Conservation (phyloP, 1,139 yeast genomes). For the Saccharomyces hybrid region DNA sequence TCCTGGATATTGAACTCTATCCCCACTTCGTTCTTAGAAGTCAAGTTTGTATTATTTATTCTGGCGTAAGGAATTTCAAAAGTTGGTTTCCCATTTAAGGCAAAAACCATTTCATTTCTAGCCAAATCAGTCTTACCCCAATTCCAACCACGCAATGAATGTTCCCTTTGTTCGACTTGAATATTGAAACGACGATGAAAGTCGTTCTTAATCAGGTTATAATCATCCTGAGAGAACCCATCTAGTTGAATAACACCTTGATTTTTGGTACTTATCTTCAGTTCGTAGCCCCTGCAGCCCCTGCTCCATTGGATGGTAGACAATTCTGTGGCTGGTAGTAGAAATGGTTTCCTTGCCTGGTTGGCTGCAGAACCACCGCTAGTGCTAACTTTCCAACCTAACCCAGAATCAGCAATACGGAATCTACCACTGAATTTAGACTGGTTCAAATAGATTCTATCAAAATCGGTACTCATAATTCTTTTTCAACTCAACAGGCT, state of each 20-base stretch:
- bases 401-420: conserved; percentile 89
- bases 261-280: conserved; percentile 81
- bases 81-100: conserved; percentile 78
- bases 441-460: conserved; percentile 80
- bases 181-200: conserved; percentile 69
- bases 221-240: conserved; percentile 83
- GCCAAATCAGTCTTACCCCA: conserved; percentile 96
- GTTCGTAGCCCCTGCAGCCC: conserved; percentile 85
- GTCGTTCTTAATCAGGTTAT: conserved; percentile 72
- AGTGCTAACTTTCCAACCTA: conserved; percentile 86
- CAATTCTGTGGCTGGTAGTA: conserved; percentile 78
- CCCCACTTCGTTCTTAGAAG: conserved; percentile 90
- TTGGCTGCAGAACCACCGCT: conserved; percentile 45
- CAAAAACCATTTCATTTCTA: conserved; percentile 81
- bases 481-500: background rate
- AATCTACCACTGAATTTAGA: conserved; percentile 78
- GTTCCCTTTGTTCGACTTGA: conserved; percentile 75
- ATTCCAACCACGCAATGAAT: conserved; percentile 95
- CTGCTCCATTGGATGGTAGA: conserved; percentile 83
- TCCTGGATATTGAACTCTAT: conserved; percentile 68
- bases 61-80: conserved; percentile 82
- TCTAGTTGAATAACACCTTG: conserved; percentile 82
- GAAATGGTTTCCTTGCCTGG: conserved; percentile 57
- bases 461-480: conserved; percentile 49
- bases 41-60: conserved; percentile 80